Evolutionary conservation across 2,329 filamentous ascomycete species (phyloP).

Genomic region (Tolypocladium nubicola): DNA sequence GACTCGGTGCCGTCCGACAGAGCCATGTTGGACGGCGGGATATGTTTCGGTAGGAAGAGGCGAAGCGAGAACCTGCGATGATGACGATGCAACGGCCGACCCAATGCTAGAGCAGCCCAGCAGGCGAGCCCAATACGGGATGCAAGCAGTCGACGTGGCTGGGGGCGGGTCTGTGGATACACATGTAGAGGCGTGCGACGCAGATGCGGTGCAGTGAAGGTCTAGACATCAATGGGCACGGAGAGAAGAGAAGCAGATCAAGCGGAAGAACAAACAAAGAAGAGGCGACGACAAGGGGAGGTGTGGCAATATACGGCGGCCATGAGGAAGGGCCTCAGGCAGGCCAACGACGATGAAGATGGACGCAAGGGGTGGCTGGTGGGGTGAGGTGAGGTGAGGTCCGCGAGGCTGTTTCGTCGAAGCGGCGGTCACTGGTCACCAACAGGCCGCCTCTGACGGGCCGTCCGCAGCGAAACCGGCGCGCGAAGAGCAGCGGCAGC

Average conservation of each 20-base stretch:
- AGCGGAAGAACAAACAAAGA: background rate
- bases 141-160: background rate
- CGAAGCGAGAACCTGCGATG: background rate
- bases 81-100: background rate
- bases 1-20: slow-evolving; percentile 16
- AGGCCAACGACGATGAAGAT: background rate
- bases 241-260: background rate
- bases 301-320: background rate
- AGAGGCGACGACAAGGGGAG: background rate
- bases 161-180: background rate
- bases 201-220: background rate
- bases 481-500: background rate
- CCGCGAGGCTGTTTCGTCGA: background rate
- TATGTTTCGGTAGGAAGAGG: background rate
- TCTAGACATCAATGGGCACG: background rate
- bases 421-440: background rate
- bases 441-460: background rate
- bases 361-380: background rate
- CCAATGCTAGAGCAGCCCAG: background rate
- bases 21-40: slow-evolving; percentile 16
- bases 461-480: background rate
- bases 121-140: background rate
- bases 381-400: background rate
- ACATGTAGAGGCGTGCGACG: background rate
- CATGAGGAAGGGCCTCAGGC: background rate